Evolutionary conservation across 1,139 yeast species (phyloP).

Genomic region (Yamadazyma aaseri): DNA sequence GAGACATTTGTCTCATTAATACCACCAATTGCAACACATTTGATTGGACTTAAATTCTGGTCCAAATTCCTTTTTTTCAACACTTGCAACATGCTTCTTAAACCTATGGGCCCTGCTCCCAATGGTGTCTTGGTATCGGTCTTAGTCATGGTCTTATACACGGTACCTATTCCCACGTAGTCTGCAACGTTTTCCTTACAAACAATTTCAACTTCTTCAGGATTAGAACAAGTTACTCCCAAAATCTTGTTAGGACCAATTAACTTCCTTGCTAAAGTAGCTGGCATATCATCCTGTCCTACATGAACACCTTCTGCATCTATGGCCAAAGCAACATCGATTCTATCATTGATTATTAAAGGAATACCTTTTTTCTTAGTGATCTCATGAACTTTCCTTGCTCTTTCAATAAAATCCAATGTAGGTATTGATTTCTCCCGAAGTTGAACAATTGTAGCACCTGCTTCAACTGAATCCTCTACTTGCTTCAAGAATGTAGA

Average conservation of each 20-base stretch:
- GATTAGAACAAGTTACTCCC: slow-evolving; percentile 73
- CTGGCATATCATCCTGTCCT: slow-evolving; percentile 89
- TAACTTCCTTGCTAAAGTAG: slow-evolving; percentile 54
- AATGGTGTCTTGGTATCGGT: slow-evolving; percentile 42
- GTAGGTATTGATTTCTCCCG: slow-evolving; percentile 80
- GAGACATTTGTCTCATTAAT: slow-evolving; percentile 64
- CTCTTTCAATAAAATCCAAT: slow-evolving; percentile 61
- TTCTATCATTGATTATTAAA: slow-evolving; percentile 79
- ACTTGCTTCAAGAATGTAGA: slow-evolving; percentile 62
- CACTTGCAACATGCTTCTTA: slow-evolving; percentile 51
- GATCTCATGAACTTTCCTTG: slow-evolving; percentile 57
- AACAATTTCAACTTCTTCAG: slow-evolving; percentile 57
- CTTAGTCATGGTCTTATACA: slow-evolving; percentile 75
- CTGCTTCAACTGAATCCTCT: slow-evolving; percentile 59
- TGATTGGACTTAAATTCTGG: slow-evolving; percentile 24
- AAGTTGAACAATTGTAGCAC: slow-evolving; percentile 79
- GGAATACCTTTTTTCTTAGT: slow-evolving; percentile 67
- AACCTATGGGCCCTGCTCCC: slow-evolving; percentile 66
- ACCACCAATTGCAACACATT: slow-evolving; percentile 86
- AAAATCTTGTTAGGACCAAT: slow-evolving; percentile 74
- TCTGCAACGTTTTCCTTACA: slow-evolving; percentile 59
- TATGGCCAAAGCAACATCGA: slow-evolving; percentile 86
- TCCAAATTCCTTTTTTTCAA: slow-evolving; percentile 33
- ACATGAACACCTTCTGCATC: slow-evolving; percentile 94
- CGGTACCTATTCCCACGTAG: slow-evolving; percentile 85